phyloP scores from a whole-genome alignment of 1,284 basidiomycete species.

The Fomitopsis pinicola region DNA sequence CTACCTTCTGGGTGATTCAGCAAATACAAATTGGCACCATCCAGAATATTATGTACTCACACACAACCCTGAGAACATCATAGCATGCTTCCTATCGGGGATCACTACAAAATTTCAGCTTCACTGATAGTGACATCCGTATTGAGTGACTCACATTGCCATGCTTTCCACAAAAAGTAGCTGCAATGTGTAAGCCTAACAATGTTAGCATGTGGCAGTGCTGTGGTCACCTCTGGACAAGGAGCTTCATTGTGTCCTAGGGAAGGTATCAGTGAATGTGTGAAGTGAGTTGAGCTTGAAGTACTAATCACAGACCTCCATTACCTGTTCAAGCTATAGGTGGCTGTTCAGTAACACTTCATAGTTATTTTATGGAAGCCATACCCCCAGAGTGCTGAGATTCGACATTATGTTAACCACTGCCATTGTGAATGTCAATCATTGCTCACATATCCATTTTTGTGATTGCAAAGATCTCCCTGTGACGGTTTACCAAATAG shows the following conservation, averaged over 20 bases:
- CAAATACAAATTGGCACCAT: too few species aligned
- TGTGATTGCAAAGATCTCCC: background rate
- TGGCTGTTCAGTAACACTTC: background rate
- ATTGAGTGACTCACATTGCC: background rate
- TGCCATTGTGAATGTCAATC: too few species aligned
- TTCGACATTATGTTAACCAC: background rate
- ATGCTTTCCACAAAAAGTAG: background rate
- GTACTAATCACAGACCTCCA: background rate
- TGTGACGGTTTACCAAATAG: background rate
- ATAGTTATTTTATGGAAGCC: background rate
- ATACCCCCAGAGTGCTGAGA: background rate
- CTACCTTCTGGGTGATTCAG: too few species aligned
- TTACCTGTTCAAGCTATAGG: background rate
- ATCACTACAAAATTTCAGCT: background rate
- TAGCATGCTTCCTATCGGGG: background rate
- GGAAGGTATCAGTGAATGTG: too few species aligned
- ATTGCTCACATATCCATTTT: background rate
- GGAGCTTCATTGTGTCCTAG: background rate
- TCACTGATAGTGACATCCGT: too few species aligned
- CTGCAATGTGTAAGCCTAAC: background rate
- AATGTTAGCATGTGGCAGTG: background rate
- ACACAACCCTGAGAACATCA: background rate
- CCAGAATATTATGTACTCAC: too few species aligned
- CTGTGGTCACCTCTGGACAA: background rate
- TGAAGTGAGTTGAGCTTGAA: too few species aligned